Base-by-base conservation (phyloP, 495 filamentous ascomycete species). In the Trichoderma orchidacearum region DNA sequence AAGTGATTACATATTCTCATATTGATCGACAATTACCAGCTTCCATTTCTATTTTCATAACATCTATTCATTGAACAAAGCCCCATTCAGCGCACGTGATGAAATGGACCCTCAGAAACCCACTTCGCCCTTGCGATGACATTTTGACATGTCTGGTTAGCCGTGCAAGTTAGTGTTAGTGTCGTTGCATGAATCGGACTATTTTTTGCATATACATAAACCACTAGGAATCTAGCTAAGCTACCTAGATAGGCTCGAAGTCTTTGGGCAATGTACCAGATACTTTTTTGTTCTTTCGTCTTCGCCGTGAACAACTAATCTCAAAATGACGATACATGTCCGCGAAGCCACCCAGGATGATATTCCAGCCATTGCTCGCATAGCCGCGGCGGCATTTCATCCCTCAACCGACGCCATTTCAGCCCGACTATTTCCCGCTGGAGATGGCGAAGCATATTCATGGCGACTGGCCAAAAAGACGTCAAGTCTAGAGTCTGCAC, bases 281-380 rank as follows among this genome's bases (percentile, higher is more conserved):
- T n/a, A n/a, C n/a, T n/a, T n/a, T n/a, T n/a, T n/a, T n/a, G n/a
- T n/a, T n/a, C n/a, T n/a, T n/a, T n/a, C n/a, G n/a, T n/a, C n/a
- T n/a, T n/a, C n/a, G n/a, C n/a, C n/a, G n/a, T n/a, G n/a, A n/a
- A n/a, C n/a, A n/a, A n/a, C n/a, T n/a, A n/a, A n/a, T n/a, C n/a
- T 27, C 41, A 48, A 48, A 9, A 48, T 48, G 41, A 9, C 41
- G 41, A 48, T 48, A 25, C 41, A 13, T 48, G 21, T 61, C 9
- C 56, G 30, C 30, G 27, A 61, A n/a, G 28, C 55, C 27, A 50
- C 36, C 15, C 15, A 25, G 30, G 55, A 45, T 41, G 55, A 57
- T 18, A 41, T 57, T 12, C 36, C 55, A 28, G 36, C 36, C 25
- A 34, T 57, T 25, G 55, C 55, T 23, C 55, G 55, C 38, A 30